Conservation (phyloP, 768 basidiomycete genomes). For the Boletus barrowsii region DNA sequence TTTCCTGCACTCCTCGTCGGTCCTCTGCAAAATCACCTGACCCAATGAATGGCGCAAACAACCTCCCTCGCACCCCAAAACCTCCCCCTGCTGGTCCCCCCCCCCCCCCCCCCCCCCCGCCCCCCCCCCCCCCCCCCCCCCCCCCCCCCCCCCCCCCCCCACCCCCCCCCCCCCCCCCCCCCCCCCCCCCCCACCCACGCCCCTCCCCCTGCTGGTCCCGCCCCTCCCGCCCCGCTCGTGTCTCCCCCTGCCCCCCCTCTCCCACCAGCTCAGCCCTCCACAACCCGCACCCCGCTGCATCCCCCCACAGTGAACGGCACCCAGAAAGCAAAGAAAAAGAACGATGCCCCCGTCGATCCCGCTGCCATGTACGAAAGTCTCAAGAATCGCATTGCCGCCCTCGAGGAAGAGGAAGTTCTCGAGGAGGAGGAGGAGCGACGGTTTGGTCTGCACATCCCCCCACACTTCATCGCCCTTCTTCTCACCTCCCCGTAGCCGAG, state of each 20-base stretch:
- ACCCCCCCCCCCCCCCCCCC: too few relatives aligned
- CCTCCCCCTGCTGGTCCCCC: constrained; percentile 56
- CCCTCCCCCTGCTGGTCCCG: constrained; percentile 56
- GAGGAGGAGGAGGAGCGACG: constrained; percentile 84
- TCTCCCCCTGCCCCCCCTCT: constrained; percentile 22
- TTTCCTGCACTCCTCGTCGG: constrained; percentile 31
- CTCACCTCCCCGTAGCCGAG: constrained; percentile 54
- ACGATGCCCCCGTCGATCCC: constrained; percentile 68
- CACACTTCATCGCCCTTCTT: background rate
- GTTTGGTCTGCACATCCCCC: constrained; percentile 52
- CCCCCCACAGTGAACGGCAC: constrained; percentile 29
- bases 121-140: constrained; percentile 35
- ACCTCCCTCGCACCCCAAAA: constrained; percentile 39
- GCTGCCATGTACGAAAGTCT: constrained; percentile 85
- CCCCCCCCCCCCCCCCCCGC: too few relatives aligned
- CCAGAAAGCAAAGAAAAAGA: constrained; percentile 67
- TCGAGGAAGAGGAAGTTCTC: constrained; percentile 84
- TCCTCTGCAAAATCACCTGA: constrained; percentile 11
- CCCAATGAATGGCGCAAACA: constrained; percentile 46
- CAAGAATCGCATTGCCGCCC: constrained; percentile 83
- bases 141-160: too few relatives aligned
- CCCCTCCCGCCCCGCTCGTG: constrained; percentile 50
- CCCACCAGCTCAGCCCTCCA: constrained; percentile 35
- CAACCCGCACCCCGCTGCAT: constrained; percentile 31
- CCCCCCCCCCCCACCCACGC: too few relatives aligned